Evolutionary conservation across 2,329 filamentous ascomycete genomes (phyloP), one percentile per base, ranked within the genome.

Genomic region (Calonectria ilicicola): DNA sequence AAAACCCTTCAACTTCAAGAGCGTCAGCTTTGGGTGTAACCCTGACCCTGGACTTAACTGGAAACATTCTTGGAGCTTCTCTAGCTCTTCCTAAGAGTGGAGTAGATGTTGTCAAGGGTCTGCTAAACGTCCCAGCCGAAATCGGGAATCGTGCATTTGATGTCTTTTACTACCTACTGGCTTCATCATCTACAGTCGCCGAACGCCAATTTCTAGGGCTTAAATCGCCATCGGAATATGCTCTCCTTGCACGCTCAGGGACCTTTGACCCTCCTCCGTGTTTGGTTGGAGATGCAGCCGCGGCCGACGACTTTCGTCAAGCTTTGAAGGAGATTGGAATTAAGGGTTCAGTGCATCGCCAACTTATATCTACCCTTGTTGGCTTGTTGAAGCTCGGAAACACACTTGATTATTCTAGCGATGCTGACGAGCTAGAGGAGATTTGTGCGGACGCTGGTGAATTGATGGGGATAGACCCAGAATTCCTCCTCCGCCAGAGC

Each of bases 151-250:
- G 97, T 74, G 97, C 96, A 5, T 99, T 99, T 78, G 96, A 99
- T 81, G 96, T 97, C 65, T 98, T 99, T 82, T 98, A 99, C 86
- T 98, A 98, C 80, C 91, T 99, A 1, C 89, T 98, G 53, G 97
- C 95, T 0, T 95, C 94, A 21, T 93, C 94, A 0, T 98, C 96
- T 0, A 97, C 95, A 1, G 91, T 93, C 7, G 93, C 95, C 2
- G 97, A 99, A 85, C 90, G 95, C 68, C 96, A 98, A 81, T 98
- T 96, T 74, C 86, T 99, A 17, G 92, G 93, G 32, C 89, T 98
- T 35, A 93, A 95, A 84, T 88, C 92, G 14, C 91, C 94, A 3
- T 93, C 94, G 5, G 89, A 90, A 60, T 99, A 98, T 82, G 85
- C 91, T 10, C 87, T 98, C 1, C 88, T 99, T 19, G 92, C 94